phyloP scores from a whole-genome alignment of 352 stramenopile species.

The Globisporangium spiculum region DNA sequence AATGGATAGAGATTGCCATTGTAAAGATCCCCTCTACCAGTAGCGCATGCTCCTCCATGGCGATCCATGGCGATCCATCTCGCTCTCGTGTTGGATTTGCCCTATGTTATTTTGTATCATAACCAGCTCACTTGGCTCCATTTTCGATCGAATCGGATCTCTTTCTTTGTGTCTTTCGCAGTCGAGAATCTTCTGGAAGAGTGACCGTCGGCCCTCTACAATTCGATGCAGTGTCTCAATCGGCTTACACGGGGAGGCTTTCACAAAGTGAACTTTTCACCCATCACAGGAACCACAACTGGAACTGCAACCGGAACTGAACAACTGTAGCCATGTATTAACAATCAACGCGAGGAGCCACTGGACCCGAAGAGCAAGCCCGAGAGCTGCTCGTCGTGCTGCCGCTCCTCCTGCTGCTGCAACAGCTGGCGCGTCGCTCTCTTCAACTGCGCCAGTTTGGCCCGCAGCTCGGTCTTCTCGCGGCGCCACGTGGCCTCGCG shows the following conservation, averaged over 20 bases:
- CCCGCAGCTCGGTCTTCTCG: constrained; percentile 19
- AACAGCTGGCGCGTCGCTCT: constrained; percentile 20
- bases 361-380: constrained; percentile 15
- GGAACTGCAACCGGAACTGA: background rate
- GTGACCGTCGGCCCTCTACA: background rate
- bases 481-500: constrained; percentile 14
- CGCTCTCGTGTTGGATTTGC: background rate
- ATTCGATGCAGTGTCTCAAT: constrained; percentile 6
- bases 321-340: constrained; percentile 11
- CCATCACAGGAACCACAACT: background rate
- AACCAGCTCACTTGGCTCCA: background rate
- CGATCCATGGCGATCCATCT: background rate
- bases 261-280: background rate
- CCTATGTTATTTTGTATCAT: background rate
- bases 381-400: constrained; percentile 21
- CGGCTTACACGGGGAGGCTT: background rate
- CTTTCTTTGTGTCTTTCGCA: constrained; percentile 4
- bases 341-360: background rate
- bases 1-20: background rate
- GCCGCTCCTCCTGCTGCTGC: constrained; percentile 26
- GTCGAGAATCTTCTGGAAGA: constrained; percentile 20
- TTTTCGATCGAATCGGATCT: background rate
- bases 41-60: background rate
- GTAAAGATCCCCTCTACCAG: background rate
- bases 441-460: constrained; percentile 24